Conservation (phyloP, 78 protist species). For the Emiliania huxleyi region DNA sequence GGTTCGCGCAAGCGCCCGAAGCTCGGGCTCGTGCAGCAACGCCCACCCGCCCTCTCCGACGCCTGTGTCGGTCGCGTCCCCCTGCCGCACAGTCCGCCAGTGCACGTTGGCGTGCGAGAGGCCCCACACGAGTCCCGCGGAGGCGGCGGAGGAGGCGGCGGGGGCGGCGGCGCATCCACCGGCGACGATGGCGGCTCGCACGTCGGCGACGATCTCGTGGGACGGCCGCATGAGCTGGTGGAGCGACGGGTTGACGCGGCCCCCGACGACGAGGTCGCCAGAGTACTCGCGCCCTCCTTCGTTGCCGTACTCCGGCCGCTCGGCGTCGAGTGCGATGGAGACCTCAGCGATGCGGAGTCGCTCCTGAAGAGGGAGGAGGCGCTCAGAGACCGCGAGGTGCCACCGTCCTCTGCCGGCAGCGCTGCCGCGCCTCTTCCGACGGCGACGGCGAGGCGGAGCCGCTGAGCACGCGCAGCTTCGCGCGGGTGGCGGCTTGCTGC, state of each 20-base stretch:
- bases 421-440: no score
- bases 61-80: no score
- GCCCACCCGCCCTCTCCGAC: no score
- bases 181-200: background rate
- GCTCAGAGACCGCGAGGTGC: no score
- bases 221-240: background rate
- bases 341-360: background rate
- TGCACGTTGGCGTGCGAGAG: background rate
- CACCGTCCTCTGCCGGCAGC: no score
- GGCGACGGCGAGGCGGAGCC: no score
- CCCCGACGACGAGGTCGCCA: background rate
- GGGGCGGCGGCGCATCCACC: background rate
- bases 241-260: background rate
- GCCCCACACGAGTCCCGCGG: no score
- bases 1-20: no score
- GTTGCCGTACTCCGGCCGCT: background rate
- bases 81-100: background rate
- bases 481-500: background rate
- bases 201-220: background rate
- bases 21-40: no score
- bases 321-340: background rate
- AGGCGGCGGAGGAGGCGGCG: no score
- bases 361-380: no score
- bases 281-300: background rate
- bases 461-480: background rate